Percentiles rank a stretch among this genome's conserved stretches.
phyloP scores from a whole-genome alignment of 2,329 filamentous ascomycete genomes.

The Clonostachys solani region DNA sequence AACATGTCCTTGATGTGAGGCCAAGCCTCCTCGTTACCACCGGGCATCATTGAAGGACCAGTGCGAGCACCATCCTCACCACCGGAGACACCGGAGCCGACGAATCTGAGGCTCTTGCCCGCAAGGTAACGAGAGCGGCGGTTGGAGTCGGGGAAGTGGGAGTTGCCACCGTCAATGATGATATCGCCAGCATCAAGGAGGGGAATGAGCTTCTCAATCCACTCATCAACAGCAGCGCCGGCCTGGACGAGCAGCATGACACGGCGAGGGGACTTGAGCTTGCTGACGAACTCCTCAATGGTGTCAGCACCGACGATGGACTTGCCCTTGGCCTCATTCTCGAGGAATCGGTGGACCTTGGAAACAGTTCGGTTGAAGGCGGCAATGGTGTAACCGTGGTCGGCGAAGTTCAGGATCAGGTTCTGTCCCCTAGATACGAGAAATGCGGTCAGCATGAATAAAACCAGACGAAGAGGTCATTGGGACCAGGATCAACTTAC shows the following conservation, averaged over 20 bases:
- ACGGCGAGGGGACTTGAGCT: slow-evolving; percentile 95
- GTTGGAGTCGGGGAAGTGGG: slow-evolving; percentile 98
- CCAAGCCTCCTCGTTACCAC: slow-evolving; percentile 98
- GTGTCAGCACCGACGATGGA: slow-evolving; percentile 90
- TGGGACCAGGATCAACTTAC: slow-evolving; percentile 37
- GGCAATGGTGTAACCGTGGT: slow-evolving; percentile 93
- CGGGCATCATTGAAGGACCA: slow-evolving; percentile 96
- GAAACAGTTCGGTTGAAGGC: slow-evolving; percentile 98
- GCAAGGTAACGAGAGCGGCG: slow-evolving; percentile 87
- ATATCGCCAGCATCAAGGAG: slow-evolving; percentile 85
- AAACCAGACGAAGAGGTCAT: background rate
- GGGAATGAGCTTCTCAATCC: slow-evolving; percentile 92
- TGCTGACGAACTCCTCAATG: slow-evolving; percentile 89
- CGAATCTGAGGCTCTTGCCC: slow-evolving; percentile 87
- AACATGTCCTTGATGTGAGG: slow-evolving; percentile 98
- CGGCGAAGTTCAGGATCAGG: slow-evolving; percentile 84
- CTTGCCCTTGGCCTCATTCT: slow-evolving; percentile 92
- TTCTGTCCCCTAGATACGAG: slow-evolving; percentile 61
- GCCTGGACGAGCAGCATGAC: slow-evolving; percentile 99
- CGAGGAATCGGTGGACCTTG: slow-evolving; percentile 95
- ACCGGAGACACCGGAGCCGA: slow-evolving; percentile 96
- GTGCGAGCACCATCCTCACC: slow-evolving; percentile 99
- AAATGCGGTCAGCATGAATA: slow-evolving; percentile 6
- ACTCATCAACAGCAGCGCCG: slow-evolving; percentile 95
- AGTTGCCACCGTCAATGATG: slow-evolving; percentile 98